Base-by-base conservation (phyloP, 1,284 basidiomycete genomes). In the Cutaneotrichosporon sp. region DNA sequence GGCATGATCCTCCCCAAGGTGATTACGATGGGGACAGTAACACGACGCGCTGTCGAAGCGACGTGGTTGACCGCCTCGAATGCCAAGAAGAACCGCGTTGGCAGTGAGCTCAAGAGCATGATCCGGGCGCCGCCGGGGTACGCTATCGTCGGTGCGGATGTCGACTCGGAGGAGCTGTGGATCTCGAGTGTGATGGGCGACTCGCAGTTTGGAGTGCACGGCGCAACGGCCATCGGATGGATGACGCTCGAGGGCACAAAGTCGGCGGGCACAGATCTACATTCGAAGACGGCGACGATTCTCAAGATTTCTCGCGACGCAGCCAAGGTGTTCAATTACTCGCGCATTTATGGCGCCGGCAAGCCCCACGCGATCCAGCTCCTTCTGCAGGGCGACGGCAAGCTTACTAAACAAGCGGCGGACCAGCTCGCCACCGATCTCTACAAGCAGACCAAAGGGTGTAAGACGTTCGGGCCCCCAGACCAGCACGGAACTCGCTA, bases 161-260 rank as follows among this genome's bases (percentile, higher is more conserved):
- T 99, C 22, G 96, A 99, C 79, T 97, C 92, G 36, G 95, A 99
- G 81, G 97, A 99, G 80, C 84, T 99, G 30, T 99, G 97, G 97
- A 99, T 99, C 71, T 97, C 95, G 55, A 95, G 92, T 73, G 92
- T 94, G 65, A 97, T 98, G 92, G 96, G 96, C 4, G 97, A 99
- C 76, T 92, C 95, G 0, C 96, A 99, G 80, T 97, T 99, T 76
- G 97, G 96, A 9, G 81, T 97, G 64, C 96, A 99, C 72, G 96
- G 97, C 18, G 93, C 94, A 4, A 97, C 95, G 0, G 94, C 96
- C 0, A 89, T 99, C 53, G 97, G 96, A 0, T 99, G 96, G 97
- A 99, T 99, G 96, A 99, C 96, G 13, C 86, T 99, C 31, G 97
- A 99, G 80, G 97, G 97, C 1, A 97, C 95, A n/a, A 99, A 99